Base-by-base conservation (phyloP, 306 rosid species). In the Pterocarpus macrocarpus region DNA sequence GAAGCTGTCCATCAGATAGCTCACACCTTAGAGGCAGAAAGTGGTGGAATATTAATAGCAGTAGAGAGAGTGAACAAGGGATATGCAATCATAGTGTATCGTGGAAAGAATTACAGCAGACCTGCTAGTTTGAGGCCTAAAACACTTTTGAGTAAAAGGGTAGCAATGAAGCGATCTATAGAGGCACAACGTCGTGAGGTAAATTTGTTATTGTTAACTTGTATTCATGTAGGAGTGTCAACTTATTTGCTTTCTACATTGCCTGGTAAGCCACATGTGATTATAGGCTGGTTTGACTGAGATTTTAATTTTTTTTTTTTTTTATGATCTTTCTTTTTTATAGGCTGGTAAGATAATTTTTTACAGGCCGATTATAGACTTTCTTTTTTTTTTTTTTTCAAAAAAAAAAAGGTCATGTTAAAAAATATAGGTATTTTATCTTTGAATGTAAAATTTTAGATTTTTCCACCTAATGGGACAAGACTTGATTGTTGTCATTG, bases 131-230 rank as follows among this genome's bases (percentile, higher is more conserved):
- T 95, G 89, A 95, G 99, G 88, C 99, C 99, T 34, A 81, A 70
- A 41, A 88, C 97, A 2, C 97, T 95, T 74, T 71, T 95, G 61
- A 93, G 76, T 80, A 95, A 90, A 88, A 87, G 75, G 62, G 86
- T 81, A 85, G 97, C 99, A 64, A 36, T 93, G 93, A 87, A 86
- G 85, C 94, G 93, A 47, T 95, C 89, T 76, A 35, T 83, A 76
- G 99, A 95, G 90, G 92, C 92, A 67, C 97, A 95, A 63, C 97
- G 97, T 16, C 87, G 57, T 39, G 73, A 95, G 99, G 99, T 95
- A 85, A 83, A 73, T 53, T 80, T 75, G 70, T 57, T 79, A 39
- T 75, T 28, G 55, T 75, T 39, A 32, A 38, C 61, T 64, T 65
- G 64, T 69, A 52, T 64, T 63, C 41, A 34, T 49, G 7, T 47